phyloP scores from a whole-genome alignment of 2,329 filamentous ascomycete species.

The Ophiostoma triangulosporum region DNA sequence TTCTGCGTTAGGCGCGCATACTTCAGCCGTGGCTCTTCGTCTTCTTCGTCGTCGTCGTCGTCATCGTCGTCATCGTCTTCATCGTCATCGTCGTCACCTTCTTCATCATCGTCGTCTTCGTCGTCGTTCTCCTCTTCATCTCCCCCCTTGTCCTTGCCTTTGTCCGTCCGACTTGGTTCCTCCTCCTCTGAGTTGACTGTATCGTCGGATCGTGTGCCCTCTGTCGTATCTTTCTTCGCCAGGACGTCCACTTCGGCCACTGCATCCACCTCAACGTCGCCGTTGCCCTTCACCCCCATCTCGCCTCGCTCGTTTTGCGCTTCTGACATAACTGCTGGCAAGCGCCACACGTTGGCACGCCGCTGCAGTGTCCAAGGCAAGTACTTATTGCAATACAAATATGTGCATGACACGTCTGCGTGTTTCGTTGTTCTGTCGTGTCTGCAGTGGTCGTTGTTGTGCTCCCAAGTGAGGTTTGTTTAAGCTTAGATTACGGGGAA shows the following conservation, averaged over 20 bases:
- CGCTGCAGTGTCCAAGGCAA: slow-evolving; percentile 1
- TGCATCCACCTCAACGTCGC: background rate
- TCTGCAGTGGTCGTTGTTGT: background rate
- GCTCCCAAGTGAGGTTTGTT: background rate
- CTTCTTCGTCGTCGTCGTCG: slow-evolving; percentile 69
- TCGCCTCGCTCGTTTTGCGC: slow-evolving; percentile 8
- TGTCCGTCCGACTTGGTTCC: background rate
- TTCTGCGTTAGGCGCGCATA: slow-evolving; percentile 77
- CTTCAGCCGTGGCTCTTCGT: slow-evolving; percentile 89
- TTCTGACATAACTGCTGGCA: slow-evolving; percentile 12
- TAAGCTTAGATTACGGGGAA: background rate
- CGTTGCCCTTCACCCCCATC: background rate
- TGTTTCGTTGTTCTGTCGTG: background rate
- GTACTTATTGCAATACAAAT: background rate
- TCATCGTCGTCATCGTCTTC: slow-evolving; percentile 46
- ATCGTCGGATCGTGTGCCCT: background rate
- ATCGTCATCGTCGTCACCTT: slow-evolving; percentile 29
- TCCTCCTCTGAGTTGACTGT: background rate
- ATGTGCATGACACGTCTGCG: background rate
- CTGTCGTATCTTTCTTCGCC: slow-evolving; percentile 14
- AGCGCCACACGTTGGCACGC: slow-evolving; percentile 8
- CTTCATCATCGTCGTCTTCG: slow-evolving; percentile 13
- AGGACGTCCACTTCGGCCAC: background rate
- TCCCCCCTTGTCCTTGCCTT: slow-evolving; percentile 7
- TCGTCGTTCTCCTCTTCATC: slow-evolving; percentile 17